Percentiles rank a stretch among this genome's conserved stretches.
Evolutionary conservation across 768 basidiomycete genomes (phyloP).

Genomic region (Saitozyma sp.): DNA sequence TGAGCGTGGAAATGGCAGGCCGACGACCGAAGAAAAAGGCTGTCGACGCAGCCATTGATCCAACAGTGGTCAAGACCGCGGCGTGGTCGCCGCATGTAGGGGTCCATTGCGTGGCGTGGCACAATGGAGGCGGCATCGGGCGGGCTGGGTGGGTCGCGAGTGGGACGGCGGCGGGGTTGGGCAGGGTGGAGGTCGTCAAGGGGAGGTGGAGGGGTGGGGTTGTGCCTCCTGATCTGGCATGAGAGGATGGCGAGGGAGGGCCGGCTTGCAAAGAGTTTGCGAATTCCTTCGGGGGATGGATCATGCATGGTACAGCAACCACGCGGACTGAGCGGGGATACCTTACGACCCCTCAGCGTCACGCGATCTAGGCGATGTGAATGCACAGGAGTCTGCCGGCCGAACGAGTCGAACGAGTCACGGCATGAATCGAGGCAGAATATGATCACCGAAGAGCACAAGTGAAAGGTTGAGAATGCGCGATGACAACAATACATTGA

Average conservation of each 20-base stretch:
- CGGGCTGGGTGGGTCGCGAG: constrained; percentile 66
- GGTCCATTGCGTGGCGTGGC: constrained; percentile 79
- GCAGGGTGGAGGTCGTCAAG: constrained; percentile 74
- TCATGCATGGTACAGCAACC: not conserved
- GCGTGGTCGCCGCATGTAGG: constrained; percentile 79
- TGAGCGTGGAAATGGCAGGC: constrained; percentile 29
- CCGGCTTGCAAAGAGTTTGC: no score
- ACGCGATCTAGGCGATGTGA: no score
- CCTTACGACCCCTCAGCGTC: no score
- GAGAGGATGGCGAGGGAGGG: no score
- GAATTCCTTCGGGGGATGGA: not conserved
- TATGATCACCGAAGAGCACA: no score
- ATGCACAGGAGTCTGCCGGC: no score
- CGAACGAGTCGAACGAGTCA: no score
- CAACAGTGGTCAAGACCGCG: constrained; percentile 47
- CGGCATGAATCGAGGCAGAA: no score
- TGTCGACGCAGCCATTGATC: constrained; percentile 1
- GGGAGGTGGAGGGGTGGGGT: constrained; percentile 70
- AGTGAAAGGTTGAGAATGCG: no score
- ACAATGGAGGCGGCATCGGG: constrained; percentile 68
- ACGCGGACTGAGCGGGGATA: no score
- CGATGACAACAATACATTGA: no score
- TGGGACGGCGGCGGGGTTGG: constrained; percentile 79
- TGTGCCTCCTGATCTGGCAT: not conserved
- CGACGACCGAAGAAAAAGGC: not conserved